A percentile compares a stretch with the other conserved stretches of the same genome.
These are phyloP conservation scores for Paspalum vaginatum DNA, from an alignment of 176 grass and related monocot species.

Conservation along the genomic window DNA sequence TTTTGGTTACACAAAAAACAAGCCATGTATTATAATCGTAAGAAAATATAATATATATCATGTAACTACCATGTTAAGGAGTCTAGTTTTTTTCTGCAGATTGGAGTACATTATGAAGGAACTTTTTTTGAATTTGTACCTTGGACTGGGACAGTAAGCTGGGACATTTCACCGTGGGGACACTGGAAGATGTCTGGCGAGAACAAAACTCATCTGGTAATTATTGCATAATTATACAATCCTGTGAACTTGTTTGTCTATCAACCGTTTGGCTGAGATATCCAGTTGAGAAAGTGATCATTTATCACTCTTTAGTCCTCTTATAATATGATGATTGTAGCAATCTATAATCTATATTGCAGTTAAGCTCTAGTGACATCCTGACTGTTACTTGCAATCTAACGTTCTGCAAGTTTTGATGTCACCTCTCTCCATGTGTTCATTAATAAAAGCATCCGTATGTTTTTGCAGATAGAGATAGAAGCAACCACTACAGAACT, in stretches of 20 bases:
- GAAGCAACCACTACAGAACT: slow-evolving; percentile 65
- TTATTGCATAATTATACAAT: neutral
- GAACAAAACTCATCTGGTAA: slow-evolving; percentile 83
- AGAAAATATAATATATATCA: slow-evolving; percentile 14
- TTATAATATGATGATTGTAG: slow-evolving; percentile 9
- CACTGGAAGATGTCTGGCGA: slow-evolving; percentile 82
- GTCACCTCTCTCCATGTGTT: neutral
- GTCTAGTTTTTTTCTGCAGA: slow-evolving; percentile 54
- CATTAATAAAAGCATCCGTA: slow-evolving; percentile 15
- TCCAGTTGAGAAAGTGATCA: neutral
- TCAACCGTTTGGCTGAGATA: neutral
- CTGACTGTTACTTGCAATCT: neutral
- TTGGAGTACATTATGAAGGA: slow-evolving; percentile 86
- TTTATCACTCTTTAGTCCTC: slow-evolving; percentile 21
- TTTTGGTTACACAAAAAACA: neutral
- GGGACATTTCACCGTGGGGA: slow-evolving; percentile 86
- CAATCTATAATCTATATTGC: neutral
- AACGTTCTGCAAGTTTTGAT: slow-evolving; percentile 12
- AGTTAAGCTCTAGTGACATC: neutral
- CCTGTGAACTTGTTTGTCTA: neutral
- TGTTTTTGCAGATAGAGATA: slow-evolving; percentile 68
- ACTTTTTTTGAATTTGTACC: slow-evolving; percentile 94
- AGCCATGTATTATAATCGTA: slow-evolving; percentile 4
- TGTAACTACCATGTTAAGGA: neutral
- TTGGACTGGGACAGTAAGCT: slow-evolving; percentile 79